phyloP scores from a whole-genome alignment of 1,284 basidiomycete species.

The Termitomyces sp. region DNA sequence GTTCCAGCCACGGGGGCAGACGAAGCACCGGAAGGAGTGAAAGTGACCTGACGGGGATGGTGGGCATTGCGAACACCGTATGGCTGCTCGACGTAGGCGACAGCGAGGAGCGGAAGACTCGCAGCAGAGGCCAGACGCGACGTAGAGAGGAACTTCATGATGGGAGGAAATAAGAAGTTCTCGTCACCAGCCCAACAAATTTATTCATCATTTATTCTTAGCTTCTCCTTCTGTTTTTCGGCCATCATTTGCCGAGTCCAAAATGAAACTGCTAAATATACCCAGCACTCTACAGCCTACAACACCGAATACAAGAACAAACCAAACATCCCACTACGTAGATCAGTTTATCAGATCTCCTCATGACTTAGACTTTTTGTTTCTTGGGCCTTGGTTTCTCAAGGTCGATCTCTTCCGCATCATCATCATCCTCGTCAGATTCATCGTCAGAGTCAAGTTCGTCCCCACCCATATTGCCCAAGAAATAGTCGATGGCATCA shows the following conservation, averaged over 20 bases:
- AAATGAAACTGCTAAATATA: neutral
- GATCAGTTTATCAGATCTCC: neutral
- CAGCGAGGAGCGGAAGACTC: conserved; percentile 25
- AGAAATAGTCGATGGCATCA: conserved; percentile 73
- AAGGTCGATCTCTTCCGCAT: conserved; percentile 76
- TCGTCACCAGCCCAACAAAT: neutral
- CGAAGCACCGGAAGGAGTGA: conserved; percentile 2
- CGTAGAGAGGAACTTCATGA: conserved; percentile 18
- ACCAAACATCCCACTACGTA: neutral
- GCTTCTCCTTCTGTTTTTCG: neutral
- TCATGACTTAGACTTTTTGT: conserved; percentile 47
- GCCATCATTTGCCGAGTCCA: conserved; percentile 9
- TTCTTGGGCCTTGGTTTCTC: conserved; percentile 76
- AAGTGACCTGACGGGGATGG: conserved; percentile 20
- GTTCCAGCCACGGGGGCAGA: neutral
- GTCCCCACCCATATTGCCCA: conserved; percentile 54
- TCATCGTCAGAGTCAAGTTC: conserved; percentile 61
- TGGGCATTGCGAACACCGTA: conserved; percentile 19
- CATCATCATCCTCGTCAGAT: conserved; percentile 63
- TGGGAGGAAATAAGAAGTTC: conserved; percentile 6
- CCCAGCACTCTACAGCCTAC: neutral
- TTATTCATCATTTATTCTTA: conserved; percentile 4
- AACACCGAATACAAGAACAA: neutral
- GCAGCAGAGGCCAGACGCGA: conserved; percentile 24
- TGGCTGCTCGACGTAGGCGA: conserved; percentile 18